Percentiles rank a stretch among this genome's conserved stretches.
These are phyloP conservation scores for Penicillium maclennaniae DNA, from an alignment of 495 filamentous ascomycete genomes.

Conservation along the genomic window DNA sequence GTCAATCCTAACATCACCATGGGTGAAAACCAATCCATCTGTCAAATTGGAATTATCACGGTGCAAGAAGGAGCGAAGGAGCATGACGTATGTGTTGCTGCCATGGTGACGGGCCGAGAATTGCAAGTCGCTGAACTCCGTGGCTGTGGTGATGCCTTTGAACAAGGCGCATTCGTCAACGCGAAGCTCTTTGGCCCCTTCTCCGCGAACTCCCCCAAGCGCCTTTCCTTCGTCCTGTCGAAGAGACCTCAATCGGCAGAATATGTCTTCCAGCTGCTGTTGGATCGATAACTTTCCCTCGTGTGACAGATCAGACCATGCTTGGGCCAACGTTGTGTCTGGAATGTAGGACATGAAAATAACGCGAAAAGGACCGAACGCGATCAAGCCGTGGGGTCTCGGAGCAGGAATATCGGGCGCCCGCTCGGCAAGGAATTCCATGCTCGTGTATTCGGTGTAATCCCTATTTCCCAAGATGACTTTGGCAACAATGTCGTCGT, in stretches of 20 bases:
- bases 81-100: slow-evolving; percentile 22
- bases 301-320: slow-evolving; percentile 22
- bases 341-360: slow-evolving; percentile 35
- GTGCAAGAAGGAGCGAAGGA: slow-evolving; percentile 26
- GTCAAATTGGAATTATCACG: slow-evolving; percentile 6
- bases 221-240: slow-evolving; percentile 14
- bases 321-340: slow-evolving; percentile 23
- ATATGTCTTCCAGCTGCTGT: slow-evolving; percentile 29
- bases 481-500: slow-evolving; percentile 28
- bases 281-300: slow-evolving; percentile 30
- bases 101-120: slow-evolving; percentile 30
- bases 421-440: slow-evolving; percentile 31
- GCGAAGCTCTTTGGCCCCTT: slow-evolving; percentile 30
- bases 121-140: slow-evolving; percentile 29
- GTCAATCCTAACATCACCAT: slow-evolving; percentile 33
- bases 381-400: slow-evolving; percentile 29
- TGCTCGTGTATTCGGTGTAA: slow-evolving; percentile 30
- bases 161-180: slow-evolving; percentile 16
- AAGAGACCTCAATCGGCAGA: slow-evolving; percentile 25
- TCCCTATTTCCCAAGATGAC: slow-evolving; percentile 19
- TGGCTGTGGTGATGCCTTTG: slow-evolving; percentile 25
- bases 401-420: slow-evolving; percentile 29
- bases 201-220: slow-evolving; percentile 29
- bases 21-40: slow-evolving; percentile 32
- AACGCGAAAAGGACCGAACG: slow-evolving; percentile 18